Conservation (phyloP, 768 basidiomycete genomes). For the Auricularia heimuer region DNA sequence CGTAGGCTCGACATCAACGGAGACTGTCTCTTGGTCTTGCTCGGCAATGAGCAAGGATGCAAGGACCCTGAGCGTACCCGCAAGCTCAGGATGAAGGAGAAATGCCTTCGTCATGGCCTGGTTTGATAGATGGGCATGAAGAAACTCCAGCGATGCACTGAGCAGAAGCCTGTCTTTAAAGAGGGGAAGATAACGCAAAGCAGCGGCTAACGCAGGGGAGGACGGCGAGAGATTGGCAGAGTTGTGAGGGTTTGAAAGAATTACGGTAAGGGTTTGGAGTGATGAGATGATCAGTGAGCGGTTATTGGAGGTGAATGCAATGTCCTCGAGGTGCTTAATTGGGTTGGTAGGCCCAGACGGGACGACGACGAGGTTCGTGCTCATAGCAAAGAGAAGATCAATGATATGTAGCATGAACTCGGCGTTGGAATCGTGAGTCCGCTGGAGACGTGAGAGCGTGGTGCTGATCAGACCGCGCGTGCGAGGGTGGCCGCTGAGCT, state of each 20-base stretch:
- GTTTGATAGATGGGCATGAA: conserved; percentile 68
- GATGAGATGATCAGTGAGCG: conserved; percentile 66
- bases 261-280: conserved; percentile 45
- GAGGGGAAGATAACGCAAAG: conserved; percentile 65
- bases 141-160: conserved; percentile 62
- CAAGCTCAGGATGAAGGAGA: conserved; percentile 59
- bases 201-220: conserved; percentile 51
- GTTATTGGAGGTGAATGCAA: conserved; percentile 52
- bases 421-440: conserved; percentile 51
- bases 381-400: conserved; percentile 61
- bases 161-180: conserved; percentile 59
- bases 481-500: conserved; percentile 47
- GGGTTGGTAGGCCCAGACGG: conserved; percentile 35
- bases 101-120: conserved; percentile 70
- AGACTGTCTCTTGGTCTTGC: conserved; percentile 59
- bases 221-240: conserved; percentile 38
- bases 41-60: conserved; percentile 59
- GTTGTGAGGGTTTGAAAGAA: conserved; percentile 57
- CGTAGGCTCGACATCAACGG: conserved; percentile 39
- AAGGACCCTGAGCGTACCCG: conserved; percentile 56
- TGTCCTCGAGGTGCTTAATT: conserved; percentile 43
- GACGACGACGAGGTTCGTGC: conserved; percentile 33
- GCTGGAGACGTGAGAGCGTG: conserved; percentile 51
- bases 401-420: conserved; percentile 65
- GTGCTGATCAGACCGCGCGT: conserved; percentile 59